Base-by-base conservation (phyloP, 139 green algal genomes). In the Choricystis sp. region DNA sequence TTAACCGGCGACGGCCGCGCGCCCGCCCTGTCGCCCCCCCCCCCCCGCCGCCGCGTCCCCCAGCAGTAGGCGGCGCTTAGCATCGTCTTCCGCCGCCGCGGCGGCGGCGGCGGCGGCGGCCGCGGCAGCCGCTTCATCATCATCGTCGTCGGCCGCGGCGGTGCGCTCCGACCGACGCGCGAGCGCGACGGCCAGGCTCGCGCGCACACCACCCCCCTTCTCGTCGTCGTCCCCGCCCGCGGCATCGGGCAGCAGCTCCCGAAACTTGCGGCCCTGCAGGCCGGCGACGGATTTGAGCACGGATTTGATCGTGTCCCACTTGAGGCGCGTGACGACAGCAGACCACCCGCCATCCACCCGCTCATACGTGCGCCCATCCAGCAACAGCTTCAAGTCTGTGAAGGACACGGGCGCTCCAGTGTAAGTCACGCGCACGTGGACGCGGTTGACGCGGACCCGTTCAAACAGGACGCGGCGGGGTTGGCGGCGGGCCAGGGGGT, bases 391-490 rank as follows among this genome's bases (percentile, higher is more conserved):
- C 65, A 83, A 81, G 73, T 85, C 80, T 56, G 52, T 81, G 70
- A 85, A 78, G 48, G 61, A 69, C 61, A 78, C 49, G 4, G 69
- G 74, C n/a, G 79, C 73, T 1, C 81, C 83, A 57, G 83, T 63
- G 60, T 84, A 92, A 9, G 83, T 86, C 23, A 85, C 63, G 4
- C 78, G 67, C 26, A 76, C 82, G 64, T 82, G 73, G 60, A 87
- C 78, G 31, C 81, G 73, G 73, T 91, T 93, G 65, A 91, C 73
- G 59, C 81, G 79, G 19, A 93, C 80, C 57, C 89, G 77, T 56
- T 76, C 72, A 72, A 93, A 93, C 30, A 72, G 69, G 28, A 76
- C 24, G 24, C 29, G n/a, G 19, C 66, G 66, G 20, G 62, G 60
- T 59, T 77, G 81, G 62, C 62, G 62, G 57, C 66, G 40, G 26